Conservation (phyloP, 2,329 filamentous ascomycete genomes). For the Talaromyces sp. region DNA sequence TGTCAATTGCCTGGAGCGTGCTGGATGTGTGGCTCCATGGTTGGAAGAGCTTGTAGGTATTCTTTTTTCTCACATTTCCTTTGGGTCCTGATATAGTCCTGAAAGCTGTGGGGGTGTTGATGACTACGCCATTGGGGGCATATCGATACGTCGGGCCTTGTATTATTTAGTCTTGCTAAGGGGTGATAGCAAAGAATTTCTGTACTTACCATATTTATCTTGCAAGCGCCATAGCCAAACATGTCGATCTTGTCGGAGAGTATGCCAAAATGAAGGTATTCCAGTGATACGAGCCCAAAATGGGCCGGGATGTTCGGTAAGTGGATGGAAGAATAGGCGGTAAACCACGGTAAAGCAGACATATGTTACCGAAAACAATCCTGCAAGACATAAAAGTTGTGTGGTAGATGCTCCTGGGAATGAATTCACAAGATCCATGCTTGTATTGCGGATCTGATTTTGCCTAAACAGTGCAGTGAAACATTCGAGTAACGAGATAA, state of each 20-base stretch:
- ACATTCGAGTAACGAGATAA: no score
- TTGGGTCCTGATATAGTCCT: background rate
- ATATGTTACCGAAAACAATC: no score
- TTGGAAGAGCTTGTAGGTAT: background rate
- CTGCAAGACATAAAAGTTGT: no score
- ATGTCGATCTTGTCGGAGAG: slow-evolving; percentile 1
- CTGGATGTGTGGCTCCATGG: background rate
- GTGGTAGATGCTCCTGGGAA: no score
- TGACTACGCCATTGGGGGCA: background rate
- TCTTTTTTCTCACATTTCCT: background rate
- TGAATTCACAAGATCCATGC: no score
- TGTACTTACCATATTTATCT: background rate
- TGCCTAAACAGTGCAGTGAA: no score
- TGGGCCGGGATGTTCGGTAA: no score
- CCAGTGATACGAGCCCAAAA: background rate
- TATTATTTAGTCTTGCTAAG: background rate
- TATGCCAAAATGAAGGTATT: background rate
- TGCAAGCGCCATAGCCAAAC: slow-evolving; percentile 1
- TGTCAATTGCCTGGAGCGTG: background rate
- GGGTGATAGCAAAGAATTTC: background rate
- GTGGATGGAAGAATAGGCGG: no score
- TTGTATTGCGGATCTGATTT: no score
- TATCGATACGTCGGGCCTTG: background rate
- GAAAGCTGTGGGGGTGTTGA: background rate
- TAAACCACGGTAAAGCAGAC: no score